Evolutionary conservation across 768 basidiomycete species (phyloP).

Genomic region (Lactarius indigo): DNA sequence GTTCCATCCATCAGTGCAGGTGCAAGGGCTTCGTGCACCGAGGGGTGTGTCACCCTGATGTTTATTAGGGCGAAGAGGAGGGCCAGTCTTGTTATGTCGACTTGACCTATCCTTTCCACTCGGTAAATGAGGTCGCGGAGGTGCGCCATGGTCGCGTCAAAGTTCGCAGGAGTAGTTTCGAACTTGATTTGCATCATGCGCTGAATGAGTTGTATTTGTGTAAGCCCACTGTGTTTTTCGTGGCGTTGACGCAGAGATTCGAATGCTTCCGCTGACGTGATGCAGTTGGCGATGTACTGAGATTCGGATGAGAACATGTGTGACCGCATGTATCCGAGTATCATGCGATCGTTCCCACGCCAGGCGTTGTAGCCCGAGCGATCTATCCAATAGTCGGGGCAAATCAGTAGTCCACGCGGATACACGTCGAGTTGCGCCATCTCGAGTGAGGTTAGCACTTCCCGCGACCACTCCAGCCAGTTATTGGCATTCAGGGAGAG

Average conservation of each 20-base stretch:
- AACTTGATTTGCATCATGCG: conserved; percentile 24
- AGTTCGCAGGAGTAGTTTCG: background rate
- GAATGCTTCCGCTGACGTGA: conserved; percentile 15
- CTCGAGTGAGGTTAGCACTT: no score
- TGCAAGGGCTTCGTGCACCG: no score
- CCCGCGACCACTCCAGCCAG: no score
- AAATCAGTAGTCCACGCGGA: no score
- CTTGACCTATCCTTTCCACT: background rate
- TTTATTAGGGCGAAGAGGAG: background rate
- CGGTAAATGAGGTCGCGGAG: background rate
- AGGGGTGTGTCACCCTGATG: background rate
- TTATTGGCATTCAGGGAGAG: no score
- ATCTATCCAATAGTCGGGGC: no score
- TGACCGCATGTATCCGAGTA: conserved; percentile 7
- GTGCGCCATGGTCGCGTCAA: background rate
- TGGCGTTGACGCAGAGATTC: conserved; percentile 23
- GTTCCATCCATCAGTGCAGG: no score
- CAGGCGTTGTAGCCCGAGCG: no score
- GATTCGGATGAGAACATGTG: background rate
- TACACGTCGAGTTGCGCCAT: no score
- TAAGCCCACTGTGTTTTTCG: conserved; percentile 23
- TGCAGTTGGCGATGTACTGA: background rate
- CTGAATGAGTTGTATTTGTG: conserved; percentile 27
- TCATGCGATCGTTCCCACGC: no score
- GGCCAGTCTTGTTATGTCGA: background rate